Evolutionary conservation across 495 filamentous ascomycete genomes (phyloP), one percentile per base, ranked within the genome.

Genomic region (Hypoxylon fuscum): DNA sequence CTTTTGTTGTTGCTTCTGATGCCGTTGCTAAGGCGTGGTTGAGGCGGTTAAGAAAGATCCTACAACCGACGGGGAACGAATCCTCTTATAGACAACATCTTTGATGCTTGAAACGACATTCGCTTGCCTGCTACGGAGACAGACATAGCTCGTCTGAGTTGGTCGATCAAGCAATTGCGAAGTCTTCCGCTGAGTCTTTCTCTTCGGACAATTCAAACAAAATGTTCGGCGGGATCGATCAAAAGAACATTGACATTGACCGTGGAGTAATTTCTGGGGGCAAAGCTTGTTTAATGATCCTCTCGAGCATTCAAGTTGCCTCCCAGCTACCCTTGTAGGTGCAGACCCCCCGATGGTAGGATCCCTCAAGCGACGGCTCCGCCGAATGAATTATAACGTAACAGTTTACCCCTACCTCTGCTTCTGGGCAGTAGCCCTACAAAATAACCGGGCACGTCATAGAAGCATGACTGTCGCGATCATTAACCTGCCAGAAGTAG

Each of bases 121-220:
- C 21, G 10, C 11, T 10, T 3, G 10, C 3, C 18, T 50, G 46
- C 46, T 50, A 37, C 22, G 11, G n/a, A n/a, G n/a, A n/a, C 27
- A 37, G 37, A 14, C 15, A 8, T 23, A 22, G 9, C 31, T 50
- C 2, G 10, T 44, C 41, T 31, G 10, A 23, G 18, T 22, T 9
- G 11, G 22, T 23, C 45, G 17, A 25, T 21, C 32, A 23, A 1
- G 9, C 23, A 14, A n/a, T n/a, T n/a, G n/a, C n/a, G n/a, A n/a
- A n/a, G n/a, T n/a, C n/a, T 50, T 23, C 31, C 46, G 32, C 11
- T 38, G 17, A 14, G 17, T 37, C 18, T 38, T 50, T 31, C 46
- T 50, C n/a, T 50, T 50, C 7, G 12, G 46, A 31, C 17, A 50
- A 50, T 50, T 50, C 46, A 27, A 5, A 21, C 27, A 6, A 25